These are phyloP conservation scores for Drechmeria coniospora DNA, from an alignment of 2,329 filamentous ascomycete species.

Conservation along the genomic window DNA sequence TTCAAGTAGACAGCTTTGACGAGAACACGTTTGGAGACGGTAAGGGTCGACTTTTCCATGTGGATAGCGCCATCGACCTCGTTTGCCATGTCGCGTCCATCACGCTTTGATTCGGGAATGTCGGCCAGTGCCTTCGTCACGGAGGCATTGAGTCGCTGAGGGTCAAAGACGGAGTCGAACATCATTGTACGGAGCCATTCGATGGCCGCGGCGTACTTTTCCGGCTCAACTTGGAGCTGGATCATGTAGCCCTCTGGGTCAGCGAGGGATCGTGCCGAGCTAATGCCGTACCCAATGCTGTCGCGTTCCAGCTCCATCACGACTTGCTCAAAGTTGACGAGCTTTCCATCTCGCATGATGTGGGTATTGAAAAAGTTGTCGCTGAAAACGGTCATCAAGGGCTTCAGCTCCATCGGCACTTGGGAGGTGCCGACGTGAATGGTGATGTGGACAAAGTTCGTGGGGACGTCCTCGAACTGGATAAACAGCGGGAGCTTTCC, in stretches of 20 bases:
- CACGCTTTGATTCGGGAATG: conserved; percentile 81
- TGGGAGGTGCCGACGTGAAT: conserved; percentile 65
- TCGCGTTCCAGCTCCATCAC: conserved; percentile 84
- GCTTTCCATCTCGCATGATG: conserved; percentile 58
- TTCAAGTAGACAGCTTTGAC: conserved; percentile 82
- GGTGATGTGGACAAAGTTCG: conserved; percentile 78
- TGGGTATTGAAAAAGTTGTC: conserved; percentile 94
- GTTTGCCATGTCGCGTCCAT: conserved; percentile 52
- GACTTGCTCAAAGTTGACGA: conserved; percentile 77
- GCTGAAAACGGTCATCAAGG: conserved; percentile 68
- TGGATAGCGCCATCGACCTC: conserved; percentile 66
- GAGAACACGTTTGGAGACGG: conserved; percentile 64
- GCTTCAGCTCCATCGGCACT: conserved; percentile 69
- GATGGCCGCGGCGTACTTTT: conserved; percentile 73
- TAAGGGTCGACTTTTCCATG: conserved; percentile 58
- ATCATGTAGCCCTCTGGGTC: conserved; percentile 73
- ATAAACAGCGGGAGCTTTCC: conserved; percentile 65
- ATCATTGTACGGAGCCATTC: conserved; percentile 75
- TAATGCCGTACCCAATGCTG: conserved; percentile 70
- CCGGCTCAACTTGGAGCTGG: conserved; percentile 70
- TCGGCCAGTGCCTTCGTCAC: conserved; percentile 77
- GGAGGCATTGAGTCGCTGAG: conserved; percentile 43
- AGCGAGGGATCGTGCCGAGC: conserved; percentile 50
- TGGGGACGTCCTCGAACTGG: conserved; percentile 91
- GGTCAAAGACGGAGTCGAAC: conserved; percentile 79